Evolutionary conservation across 495 filamentous ascomycete species (phyloP).

Genomic region (Podospora anserina): DNA sequence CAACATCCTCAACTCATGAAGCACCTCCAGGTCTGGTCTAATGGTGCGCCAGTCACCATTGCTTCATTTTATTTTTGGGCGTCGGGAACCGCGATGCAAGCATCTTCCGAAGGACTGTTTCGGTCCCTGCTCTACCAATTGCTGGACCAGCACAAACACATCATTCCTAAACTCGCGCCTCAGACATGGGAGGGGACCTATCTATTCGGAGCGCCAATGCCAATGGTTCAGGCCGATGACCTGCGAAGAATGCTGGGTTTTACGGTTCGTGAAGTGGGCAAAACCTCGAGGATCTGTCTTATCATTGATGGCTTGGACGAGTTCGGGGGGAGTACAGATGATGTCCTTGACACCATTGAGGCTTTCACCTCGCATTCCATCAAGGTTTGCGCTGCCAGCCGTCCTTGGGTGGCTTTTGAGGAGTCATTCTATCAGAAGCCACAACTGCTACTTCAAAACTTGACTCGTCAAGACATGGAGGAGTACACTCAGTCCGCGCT

Average conservation of each 20-base stretch:
- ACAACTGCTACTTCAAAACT: neutral
- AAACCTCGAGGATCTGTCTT: neutral
- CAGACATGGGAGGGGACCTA: neutral
- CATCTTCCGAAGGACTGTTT: neutral
- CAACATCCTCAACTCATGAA: neutral
- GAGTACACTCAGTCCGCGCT: neutral
- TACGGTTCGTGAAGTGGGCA: neutral
- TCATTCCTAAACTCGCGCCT: neutral
- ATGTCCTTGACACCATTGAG: neutral
- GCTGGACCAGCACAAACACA: neutral
- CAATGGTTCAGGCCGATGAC: neutral
- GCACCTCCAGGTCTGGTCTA: neutral
- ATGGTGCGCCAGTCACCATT: neutral
- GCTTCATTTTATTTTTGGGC: neutral
- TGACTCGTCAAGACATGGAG: neutral
- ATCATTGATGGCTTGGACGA: neutral
- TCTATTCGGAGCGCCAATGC: neutral
- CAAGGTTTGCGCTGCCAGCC: constrained; percentile 1
- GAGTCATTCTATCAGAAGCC: neutral
- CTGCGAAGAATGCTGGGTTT: neutral
- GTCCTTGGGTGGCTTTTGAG: neutral
- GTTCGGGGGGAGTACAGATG: neutral
- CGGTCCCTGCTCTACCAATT: neutral
- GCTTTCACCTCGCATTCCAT: neutral
- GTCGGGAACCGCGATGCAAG: neutral